Base-by-base conservation (phyloP, 2,329 filamentous ascomycete species). In the Cercospora beticola region DNA sequence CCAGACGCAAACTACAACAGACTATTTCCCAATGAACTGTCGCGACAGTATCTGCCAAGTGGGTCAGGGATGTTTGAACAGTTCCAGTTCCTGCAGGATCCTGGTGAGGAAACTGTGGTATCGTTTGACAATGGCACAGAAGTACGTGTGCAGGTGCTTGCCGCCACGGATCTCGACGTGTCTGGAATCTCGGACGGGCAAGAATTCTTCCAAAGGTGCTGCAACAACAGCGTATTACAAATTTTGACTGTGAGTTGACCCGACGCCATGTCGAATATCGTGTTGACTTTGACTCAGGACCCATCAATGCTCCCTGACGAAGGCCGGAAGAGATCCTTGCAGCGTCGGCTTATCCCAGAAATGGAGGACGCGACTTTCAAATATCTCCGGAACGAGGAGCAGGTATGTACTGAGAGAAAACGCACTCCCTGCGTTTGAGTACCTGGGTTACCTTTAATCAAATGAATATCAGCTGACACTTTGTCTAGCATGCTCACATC, bases 1-100 rank as follows among this genome's bases (percentile, higher is more conserved):
- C 78, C 78, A 1, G 79, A 83, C 66, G 78, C 79, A 5, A 75
- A 79, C 56, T 83, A 80, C 76, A 82, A 83, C 59, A 73, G 74
- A 1, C 61, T 82, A 1, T 81, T 82, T 67, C 74, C 76, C 8
- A 78, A 33, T 49, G 67, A 77, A 12, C 77, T 43, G 76, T 31
- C 28, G 30, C 26, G 62, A 16, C 52, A 23, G 14, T 30, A 26
- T 26, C 49, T 56, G 12, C 49, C 49, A 8, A 56, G 49, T 23
- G 16, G 12, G 6, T 28, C 49, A 28, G 49, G 49, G 23, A 26
- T 28, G 12, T 57, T 65, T 31, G 59, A 62, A 40, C 31, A 40
- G 4, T 62, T 62, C 36, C 36, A n/a, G 59, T 28, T 62, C 18
- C 36, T 62, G 23, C 33, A n/a, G 12, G 59, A 40, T 46, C 59